Base-by-base conservation (phyloP, 2,329 filamentous ascomycete species). In the Microsporum ferrugineum region DNA sequence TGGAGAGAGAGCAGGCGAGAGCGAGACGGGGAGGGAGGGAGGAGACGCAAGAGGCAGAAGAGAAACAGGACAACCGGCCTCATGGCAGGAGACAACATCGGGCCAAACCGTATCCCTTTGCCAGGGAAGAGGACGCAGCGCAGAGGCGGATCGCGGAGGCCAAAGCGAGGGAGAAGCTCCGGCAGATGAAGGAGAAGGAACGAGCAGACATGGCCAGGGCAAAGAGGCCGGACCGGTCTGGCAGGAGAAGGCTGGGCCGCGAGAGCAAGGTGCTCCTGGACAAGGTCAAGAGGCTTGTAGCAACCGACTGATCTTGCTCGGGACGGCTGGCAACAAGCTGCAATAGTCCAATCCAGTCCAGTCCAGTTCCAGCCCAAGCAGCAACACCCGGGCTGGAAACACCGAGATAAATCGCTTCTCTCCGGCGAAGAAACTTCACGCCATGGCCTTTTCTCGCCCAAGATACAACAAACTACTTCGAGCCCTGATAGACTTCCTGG, bases 251-350 rank as follows among this genome's bases (percentile, higher is more conserved):
- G 76, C 73, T 96, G 56, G 91, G 91, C 1, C 81, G 89, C 63
- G 90, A 95, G 78, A 91, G 90, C 68, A 82, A 81, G 38, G 80
- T 92, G 41, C 68, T 96, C 67, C 76, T 96, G 61, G 87, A 90
- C 69, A 89, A 86, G 75, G 87, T 92, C 38, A 86, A 87, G 78
- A 85, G 80, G 71, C 78, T 95, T 73, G 82, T 94, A 36, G 51
- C 23, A 14, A 34, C 51, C 10, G 51, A 55, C 12, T 55, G 33
- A 55, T 36, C 39, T 43, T 43, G 39, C 39, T 43, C 3, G 14
- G 39, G 39, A 23, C 17, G 17, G 17, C 17, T 23, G 17, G 1
- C 17, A 23, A 23, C 17, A 23, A 23, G 17, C 17, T 23, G 17
- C 17, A 23, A 23, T 23, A 23, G 1, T 17, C 17, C 17, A 17